phyloP scores from a whole-genome alignment of 2,329 filamentous ascomycete genomes.

The Diaporthe vaccinii region DNA sequence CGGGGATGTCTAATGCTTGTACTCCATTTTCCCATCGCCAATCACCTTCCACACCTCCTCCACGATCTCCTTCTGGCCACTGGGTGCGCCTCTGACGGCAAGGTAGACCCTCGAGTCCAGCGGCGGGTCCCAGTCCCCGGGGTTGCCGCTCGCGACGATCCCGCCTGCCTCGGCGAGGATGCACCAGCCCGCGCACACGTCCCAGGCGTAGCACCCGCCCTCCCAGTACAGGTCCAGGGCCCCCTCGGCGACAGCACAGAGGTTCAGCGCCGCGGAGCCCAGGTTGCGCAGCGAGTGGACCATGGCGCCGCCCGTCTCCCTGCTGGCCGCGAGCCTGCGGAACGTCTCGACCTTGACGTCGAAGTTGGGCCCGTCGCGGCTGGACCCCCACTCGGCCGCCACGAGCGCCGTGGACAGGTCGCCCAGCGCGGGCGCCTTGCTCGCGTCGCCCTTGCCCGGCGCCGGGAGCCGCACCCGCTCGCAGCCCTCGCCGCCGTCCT shows the following conservation, averaged over 20 bases:
- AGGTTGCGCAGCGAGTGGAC: constrained; percentile 80
- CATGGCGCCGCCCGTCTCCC: constrained; percentile 78
- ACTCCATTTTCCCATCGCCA: constrained; percentile 65
- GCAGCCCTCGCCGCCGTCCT: constrained; percentile 36
- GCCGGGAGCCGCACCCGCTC: constrained; percentile 54
- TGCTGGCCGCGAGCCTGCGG: constrained; percentile 67
- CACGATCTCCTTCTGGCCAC: constrained; percentile 72
- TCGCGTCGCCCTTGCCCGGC: constrained; percentile 50
- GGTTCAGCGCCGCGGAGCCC: constrained; percentile 81
- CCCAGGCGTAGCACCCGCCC: constrained; percentile 88
- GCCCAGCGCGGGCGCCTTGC: constrained; percentile 66
- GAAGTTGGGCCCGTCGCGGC: constrained; percentile 77
- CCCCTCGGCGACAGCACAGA: constrained; percentile 79
- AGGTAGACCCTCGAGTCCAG: constrained; percentile 74
- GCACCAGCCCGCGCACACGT: constrained; percentile 86
- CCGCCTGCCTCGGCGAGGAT: constrained; percentile 82
- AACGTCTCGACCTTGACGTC: constrained; percentile 78
- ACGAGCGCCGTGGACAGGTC: constrained; percentile 75
- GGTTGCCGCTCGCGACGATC: constrained; percentile 78
- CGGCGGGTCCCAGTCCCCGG: constrained; percentile 76
- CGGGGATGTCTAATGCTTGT: constrained; percentile 47
- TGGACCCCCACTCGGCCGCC: constrained; percentile 80
- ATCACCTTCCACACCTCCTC: constrained; percentile 75
- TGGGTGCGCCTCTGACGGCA: constrained; percentile 71
- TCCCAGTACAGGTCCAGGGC: constrained; percentile 85